A percentile compares a stretch with the other conserved stretches of the same genome.
Conservation (phyloP, 2,329 filamentous ascomycete species). For the Thielaviopsis cerberus region DNA sequence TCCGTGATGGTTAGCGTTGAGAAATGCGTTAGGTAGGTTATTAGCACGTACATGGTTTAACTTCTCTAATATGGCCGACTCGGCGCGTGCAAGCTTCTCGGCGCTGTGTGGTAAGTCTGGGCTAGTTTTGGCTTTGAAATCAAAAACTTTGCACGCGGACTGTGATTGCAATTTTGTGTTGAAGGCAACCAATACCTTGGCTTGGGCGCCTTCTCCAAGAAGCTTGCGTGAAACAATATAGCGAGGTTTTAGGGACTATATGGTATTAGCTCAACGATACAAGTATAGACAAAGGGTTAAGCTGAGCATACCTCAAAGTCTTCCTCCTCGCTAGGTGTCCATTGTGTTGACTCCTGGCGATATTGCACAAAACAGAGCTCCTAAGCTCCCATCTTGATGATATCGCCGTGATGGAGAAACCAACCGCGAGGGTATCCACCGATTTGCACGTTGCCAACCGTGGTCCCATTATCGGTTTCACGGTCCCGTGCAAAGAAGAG, state of each 20-base stretch:
- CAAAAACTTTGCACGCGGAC: not conserved
- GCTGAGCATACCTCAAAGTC: not conserved
- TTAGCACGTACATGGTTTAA: slow-evolving; percentile 31
- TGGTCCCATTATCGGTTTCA: slow-evolving; percentile 34
- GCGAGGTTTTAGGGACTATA: slow-evolving; percentile 19
- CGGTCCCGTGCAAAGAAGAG: slow-evolving; percentile 36
- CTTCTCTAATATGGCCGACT: slow-evolving; percentile 28
- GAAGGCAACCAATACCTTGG: slow-evolving; percentile 21
- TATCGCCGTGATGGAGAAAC: slow-evolving; percentile 32
- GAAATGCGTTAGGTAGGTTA: not conserved
- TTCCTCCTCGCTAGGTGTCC: not conserved
- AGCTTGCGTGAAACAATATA: slow-evolving; percentile 20
- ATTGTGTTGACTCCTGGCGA: not conserved
- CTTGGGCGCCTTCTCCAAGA: slow-evolving; percentile 22
- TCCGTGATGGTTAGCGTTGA: not conserved
- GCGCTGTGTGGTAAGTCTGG: slow-evolving; percentile 23
- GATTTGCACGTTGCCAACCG: slow-evolving; percentile 28
- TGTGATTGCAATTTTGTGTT: slow-evolving; percentile 20
- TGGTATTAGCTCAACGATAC: not conserved
- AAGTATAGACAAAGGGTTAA: not conserved
- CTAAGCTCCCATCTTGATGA: slow-evolving; percentile 25
- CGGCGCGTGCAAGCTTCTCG: slow-evolving; percentile 45
- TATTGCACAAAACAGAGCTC: slow-evolving; percentile 20
- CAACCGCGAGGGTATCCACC: slow-evolving; percentile 25
- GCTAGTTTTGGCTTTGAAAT: not conserved